These are phyloP conservation scores for Termitomyces sp. DNA, from an alignment of 1,284 basidiomycete genomes.

Conservation along the genomic window DNA sequence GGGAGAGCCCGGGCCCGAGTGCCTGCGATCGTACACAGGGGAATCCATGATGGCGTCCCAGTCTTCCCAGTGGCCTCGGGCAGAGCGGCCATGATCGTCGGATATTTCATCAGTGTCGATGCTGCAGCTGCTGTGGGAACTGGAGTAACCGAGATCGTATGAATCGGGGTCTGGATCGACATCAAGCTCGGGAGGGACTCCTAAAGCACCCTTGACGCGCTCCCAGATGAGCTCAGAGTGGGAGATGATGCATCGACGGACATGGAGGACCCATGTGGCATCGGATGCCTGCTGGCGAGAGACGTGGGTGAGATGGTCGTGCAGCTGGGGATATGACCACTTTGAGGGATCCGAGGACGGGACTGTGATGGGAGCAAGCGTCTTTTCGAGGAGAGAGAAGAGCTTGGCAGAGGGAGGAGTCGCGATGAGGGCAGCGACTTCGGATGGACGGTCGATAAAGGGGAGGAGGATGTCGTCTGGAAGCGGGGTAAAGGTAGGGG, in stretches of 20 bases:
- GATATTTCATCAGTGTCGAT: constrained; percentile 30
- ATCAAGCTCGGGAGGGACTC: constrained; percentile 73
- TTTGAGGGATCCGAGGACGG: constrained; percentile 41
- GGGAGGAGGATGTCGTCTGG: constrained; percentile 68
- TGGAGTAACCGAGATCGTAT: constrained; percentile 12
- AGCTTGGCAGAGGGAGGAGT: constrained; percentile 59
- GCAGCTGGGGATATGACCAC: constrained; percentile 57
- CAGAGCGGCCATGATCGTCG: constrained; percentile 32
- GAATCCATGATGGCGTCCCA: constrained; percentile 39
- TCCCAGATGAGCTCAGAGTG: constrained; percentile 81
- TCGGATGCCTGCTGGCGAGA: constrained; percentile 58
- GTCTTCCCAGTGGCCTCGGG: constrained; percentile 35
- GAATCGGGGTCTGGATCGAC: constrained; percentile 36
- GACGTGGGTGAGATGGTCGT: constrained; percentile 54
- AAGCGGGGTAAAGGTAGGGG: constrained; percentile 63
- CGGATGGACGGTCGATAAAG: constrained; percentile 67
- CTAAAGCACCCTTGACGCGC: constrained; percentile 71
- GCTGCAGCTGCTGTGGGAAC: constrained; percentile 12
- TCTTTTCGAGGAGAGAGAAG: constrained; percentile 65
- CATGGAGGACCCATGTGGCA: constrained; percentile 54
- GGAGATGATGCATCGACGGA: constrained; percentile 60
- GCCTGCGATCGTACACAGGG: constrained; percentile 24
- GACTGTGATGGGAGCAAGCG: constrained; percentile 34
- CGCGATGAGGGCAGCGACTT: constrained; percentile 59
- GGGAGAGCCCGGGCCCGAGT: constrained; percentile 9